Base-by-base conservation (phyloP, 208 protist species). In the Acanthamoeba lenticulata region DNA sequence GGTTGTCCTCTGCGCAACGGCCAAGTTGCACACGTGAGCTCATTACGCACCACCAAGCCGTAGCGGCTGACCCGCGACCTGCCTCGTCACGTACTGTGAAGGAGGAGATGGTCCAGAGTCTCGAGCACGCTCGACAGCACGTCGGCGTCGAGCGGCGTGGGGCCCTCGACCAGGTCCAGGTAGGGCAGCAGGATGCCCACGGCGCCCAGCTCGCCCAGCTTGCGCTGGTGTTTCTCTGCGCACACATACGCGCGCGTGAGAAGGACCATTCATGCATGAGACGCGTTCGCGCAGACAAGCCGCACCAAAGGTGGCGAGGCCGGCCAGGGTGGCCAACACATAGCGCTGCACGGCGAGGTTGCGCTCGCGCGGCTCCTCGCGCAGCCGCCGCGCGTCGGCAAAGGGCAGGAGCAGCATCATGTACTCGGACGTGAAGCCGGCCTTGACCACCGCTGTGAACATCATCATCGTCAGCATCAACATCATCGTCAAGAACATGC, bases 61-160 rank as follows among this genome's bases (percentile, higher is more conserved):
- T n/a, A n/a, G n/a, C n/a, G n/a, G n/a, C n/a, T n/a, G n/a, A n/a
- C n/a, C n/a, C n/a, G n/a, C n/a, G n/a, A n/a, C n/a, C n/a, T n/a
- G n/a, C n/a, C n/a, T n/a, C n/a, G n/a, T n/a, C n/a, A n/a, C n/a
- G 29, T 69, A 77, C 67, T 77, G 13, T 44, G 34, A 7, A 7
- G 2, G 13, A 77, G 67, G 1, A 77, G 38, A 34, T 77, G 67
- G 67, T 77, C 38, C 1, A 77, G 32, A 34, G 21, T 77, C 32
- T 77, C 67, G 67, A 77, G 67, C 29, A 77, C 67, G 67, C 67
- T 77, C 5, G 67, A 38, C 15, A 77, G 67, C 67, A 77, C 67
- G 9, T 77, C 67, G 13, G 19, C 34, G 21, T 77, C 67, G 19
- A 77, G 0, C 13, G 36, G 36, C 13, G 32, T 34, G 38, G 67